These are phyloP conservation scores for Chamaecrista fasciculata DNA, from an alignment of 306 rosid species.

Conservation along the genomic window DNA sequence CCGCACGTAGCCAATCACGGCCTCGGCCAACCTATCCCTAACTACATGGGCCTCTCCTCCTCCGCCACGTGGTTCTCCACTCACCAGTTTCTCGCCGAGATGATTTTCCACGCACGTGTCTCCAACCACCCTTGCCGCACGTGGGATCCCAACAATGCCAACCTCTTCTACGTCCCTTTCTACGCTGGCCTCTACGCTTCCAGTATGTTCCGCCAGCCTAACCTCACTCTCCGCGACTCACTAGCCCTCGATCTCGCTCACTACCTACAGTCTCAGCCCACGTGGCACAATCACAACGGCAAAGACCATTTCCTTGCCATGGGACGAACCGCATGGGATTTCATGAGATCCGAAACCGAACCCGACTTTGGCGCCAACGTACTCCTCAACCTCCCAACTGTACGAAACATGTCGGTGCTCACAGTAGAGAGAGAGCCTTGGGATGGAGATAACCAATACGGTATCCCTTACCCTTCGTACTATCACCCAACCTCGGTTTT, in stretches of 20 bases:
- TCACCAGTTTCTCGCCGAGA: constrained; percentile 79
- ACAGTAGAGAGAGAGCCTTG: constrained; percentile 81
- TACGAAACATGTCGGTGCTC: constrained; percentile 85
- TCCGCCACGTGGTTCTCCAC: constrained; percentile 62
- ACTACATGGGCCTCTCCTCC: constrained; percentile 16
- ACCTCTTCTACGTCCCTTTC: constrained; percentile 73
- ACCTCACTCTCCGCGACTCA: constrained; percentile 51
- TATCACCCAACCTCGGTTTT: constrained; percentile 52
- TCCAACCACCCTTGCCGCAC: constrained; percentile 81
- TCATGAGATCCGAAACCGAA: constrained; percentile 49
- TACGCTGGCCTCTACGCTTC: constrained; percentile 84
- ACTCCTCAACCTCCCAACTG: constrained; percentile 56
- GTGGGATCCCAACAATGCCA: constrained; percentile 51
- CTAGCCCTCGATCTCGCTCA: constrained; percentile 45
- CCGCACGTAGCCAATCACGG: constrained; percentile 75
- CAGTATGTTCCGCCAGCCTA: constrained; percentile 56
- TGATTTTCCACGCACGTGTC: constrained; percentile 78
- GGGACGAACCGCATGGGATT: constrained; percentile 90
- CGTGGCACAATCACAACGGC: constrained; percentile 42
- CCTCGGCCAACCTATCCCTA: constrained; percentile 54
- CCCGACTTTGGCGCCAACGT: constrained; percentile 70
- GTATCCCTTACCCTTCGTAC: constrained; percentile 83
- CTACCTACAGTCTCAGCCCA: constrained; percentile 31
- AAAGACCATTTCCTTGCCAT: constrained; percentile 67
- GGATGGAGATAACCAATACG: constrained; percentile 59